Evolutionary conservation across 805 yeast species (phyloP), one percentile per base, ranked within the genome.

Genomic region (Vanderwaltozyma verrucispora): DNA sequence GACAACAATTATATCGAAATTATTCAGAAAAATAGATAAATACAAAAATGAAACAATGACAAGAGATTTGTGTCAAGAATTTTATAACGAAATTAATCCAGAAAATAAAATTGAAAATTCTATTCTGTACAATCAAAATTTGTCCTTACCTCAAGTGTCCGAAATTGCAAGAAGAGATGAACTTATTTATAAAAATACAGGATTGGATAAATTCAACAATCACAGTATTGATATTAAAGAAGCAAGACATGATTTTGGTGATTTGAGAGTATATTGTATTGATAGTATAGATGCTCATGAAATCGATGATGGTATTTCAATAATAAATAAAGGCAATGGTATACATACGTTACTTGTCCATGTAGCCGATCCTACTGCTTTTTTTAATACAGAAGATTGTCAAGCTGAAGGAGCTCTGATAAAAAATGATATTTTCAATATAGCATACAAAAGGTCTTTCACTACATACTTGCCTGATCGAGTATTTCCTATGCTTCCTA

Each of bases 261-360:
- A 67, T 32, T 50, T 70, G 11, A 69, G 73, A 0, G 77, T 87
- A 2, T 89, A 76, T 54, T 87, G 96, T 59, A 85, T 89, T 41
- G 98, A 92, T 60, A 69, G 80, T 3, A 73, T 65, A 3, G 69
- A 68, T 30, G 95, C 97, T 0, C 80, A 80, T 47, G 97, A 92
- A 57, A 81, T 92, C 41, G 98, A 89, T 58, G 98, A 89, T 59
- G 98, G 96, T 33, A 68, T 89, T 20, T 75, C 95, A 1, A 64
- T 89, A 15, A 64, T 63, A 31, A 44, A 42, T 3, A 49, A 45
- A 4, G 48, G 50, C 1, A 46, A 54, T 1, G 53, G 57, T 3
- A 51, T 51, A 12, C 73, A 62, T 46, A 60, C 64, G 9, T 46
- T 88, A 5, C 71, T 79, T 23, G 68, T 86, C 2, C 95, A 82